Evolutionary conservation across 306 rosid genomes (phyloP), one percentile per base, ranked within the genome.

Genomic region (Aeschynomene evenia): DNA sequence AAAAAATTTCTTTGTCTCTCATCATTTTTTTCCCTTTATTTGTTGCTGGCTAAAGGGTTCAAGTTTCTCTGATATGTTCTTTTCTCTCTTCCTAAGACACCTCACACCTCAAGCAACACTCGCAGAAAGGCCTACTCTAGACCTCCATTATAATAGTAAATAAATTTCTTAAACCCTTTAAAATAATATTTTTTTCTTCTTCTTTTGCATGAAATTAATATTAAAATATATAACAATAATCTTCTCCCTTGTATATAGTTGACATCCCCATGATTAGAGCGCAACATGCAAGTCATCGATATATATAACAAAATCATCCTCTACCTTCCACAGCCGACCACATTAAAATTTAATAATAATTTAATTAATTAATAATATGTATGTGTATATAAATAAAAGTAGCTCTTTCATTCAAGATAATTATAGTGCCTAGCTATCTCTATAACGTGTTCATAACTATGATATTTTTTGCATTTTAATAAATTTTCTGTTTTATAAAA

Each of bases 11-110:
- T 70, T 73, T 33, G 19, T 59, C 3, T 70, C 37, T 67, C 59
- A n/a, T 65, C 68, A 62, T 36, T 31, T 4, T 62, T 49, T 29
- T 65, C 39, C 59, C 36, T 42, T 65, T 6, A 26, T 74, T 68
- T 48, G 20, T 79, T 76, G 66, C 57, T 78, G 79, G 72, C 69
- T 66, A 70, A 71, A 81, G 62, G 71, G 52, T 64, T 15, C 56
- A 21, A 69, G 74, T 71, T 65, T 76, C 58, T 39, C 58, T 39
- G 40, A 42, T 48, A 77, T 79, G 95, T 84, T 83, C 91, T 82
- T 85, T 83, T 61, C 93, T 85, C 97, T 81, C 72, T 18, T 88
- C 88, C 66, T 80, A 88, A 88, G 96, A 83, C 86, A 85, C 75
- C 86, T 81, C 78, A 65, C 78, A 37, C 62, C 77, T 73, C 89